Evolutionary conservation across 2,329 filamentous ascomycete species (phyloP).

Genomic region (Epichloe gansuensis): DNA sequence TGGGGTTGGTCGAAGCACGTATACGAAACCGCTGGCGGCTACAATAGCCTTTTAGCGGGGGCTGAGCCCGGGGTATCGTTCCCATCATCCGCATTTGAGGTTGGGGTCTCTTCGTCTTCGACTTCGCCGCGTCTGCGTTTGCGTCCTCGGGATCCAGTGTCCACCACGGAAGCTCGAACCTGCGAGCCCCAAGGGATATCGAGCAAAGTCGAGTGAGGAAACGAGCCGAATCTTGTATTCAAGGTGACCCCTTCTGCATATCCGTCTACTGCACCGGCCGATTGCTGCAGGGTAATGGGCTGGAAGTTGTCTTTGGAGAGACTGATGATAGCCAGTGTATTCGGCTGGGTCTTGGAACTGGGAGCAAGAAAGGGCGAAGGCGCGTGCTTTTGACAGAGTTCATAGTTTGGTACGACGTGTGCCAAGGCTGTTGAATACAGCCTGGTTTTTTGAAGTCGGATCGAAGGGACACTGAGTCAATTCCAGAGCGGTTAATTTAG

Average conservation of each 20-base stretch:
- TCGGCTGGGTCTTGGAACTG: slow-evolving; percentile 45
- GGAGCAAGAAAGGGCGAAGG: slow-evolving; percentile 71
- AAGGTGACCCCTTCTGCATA: slow-evolving; percentile 68
- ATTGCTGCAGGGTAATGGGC: slow-evolving; percentile 56
- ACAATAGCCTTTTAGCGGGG: slow-evolving; percentile 36
- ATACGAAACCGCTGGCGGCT: slow-evolving; percentile 59
- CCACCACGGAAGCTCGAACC: slow-evolving; percentile 76
- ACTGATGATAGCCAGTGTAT: slow-evolving; percentile 71
- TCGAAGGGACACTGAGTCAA: background rate
- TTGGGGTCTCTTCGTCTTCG: slow-evolving; percentile 31
- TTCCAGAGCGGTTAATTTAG: background rate
- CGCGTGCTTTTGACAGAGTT: background rate
- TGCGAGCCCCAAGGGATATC: slow-evolving; percentile 83
- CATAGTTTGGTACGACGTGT: background rate
- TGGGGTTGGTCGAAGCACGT: slow-evolving; percentile 66
- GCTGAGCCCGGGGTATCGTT: slow-evolving; percentile 19
- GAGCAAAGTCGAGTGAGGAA: slow-evolving; percentile 68
- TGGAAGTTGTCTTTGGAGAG: slow-evolving; percentile 78
- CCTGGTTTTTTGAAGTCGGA: background rate
- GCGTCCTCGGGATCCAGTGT: slow-evolving; percentile 78
- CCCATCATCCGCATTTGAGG: slow-evolving; percentile 22
- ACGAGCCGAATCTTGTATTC: slow-evolving; percentile 90
- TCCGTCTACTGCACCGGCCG: slow-evolving; percentile 52
- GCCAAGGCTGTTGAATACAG: background rate
- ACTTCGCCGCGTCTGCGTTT: slow-evolving; percentile 42